These are phyloP conservation scores for Pseudogymnoascus sp. DNA, from an alignment of 2,329 filamentous ascomycete species.

Conservation along the genomic window DNA sequence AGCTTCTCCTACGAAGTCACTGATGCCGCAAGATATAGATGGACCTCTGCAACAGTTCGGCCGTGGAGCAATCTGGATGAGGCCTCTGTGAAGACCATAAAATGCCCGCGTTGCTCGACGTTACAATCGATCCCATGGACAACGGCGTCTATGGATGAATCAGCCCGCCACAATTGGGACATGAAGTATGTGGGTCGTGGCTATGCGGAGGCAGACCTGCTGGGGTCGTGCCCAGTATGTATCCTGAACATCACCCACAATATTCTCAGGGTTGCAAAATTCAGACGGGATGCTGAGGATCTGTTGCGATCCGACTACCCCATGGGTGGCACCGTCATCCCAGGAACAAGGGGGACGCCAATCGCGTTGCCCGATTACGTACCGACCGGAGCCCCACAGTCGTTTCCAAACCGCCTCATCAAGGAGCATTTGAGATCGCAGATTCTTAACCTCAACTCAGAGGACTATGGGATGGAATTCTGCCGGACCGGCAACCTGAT, in stretches of 20 bases:
- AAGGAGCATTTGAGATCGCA: too few relatives aligned
- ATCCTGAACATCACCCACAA: too few relatives aligned
- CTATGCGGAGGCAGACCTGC: constrained; percentile 56
- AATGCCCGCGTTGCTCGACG: too few relatives aligned
- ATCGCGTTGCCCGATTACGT: too few relatives aligned
- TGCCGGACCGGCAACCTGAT: too few relatives aligned
- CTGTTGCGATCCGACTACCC: constrained; percentile 42
- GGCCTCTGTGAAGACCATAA: constrained; percentile 36
- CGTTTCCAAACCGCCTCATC: too few relatives aligned
- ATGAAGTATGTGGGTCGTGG: constrained; percentile 40
- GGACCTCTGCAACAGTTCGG: constrained; percentile 40
- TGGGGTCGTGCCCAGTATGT: too few relatives aligned
- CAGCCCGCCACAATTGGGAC: constrained; percentile 24
- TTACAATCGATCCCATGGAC: too few relatives aligned
- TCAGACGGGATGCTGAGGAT: constrained; percentile 44
- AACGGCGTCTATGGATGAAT: constrained; percentile 34
- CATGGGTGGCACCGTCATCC: constrained; percentile 61
- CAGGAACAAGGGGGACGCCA: constrained; percentile 38
- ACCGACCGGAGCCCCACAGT: too few relatives aligned
- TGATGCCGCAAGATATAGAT: constrained; percentile 36
- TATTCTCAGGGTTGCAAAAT: constrained; percentile 51
- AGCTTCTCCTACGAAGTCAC: constrained; percentile 49
- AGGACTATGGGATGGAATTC: too few relatives aligned
- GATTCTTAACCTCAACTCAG: too few relatives aligned
- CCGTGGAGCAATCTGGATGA: constrained; percentile 55